A percentile compares a stretch with the other conserved stretches of the same genome.
phyloP scores from a whole-genome alignment of 2,329 filamentous ascomycete genomes.

The Fusarium armeniacum region DNA sequence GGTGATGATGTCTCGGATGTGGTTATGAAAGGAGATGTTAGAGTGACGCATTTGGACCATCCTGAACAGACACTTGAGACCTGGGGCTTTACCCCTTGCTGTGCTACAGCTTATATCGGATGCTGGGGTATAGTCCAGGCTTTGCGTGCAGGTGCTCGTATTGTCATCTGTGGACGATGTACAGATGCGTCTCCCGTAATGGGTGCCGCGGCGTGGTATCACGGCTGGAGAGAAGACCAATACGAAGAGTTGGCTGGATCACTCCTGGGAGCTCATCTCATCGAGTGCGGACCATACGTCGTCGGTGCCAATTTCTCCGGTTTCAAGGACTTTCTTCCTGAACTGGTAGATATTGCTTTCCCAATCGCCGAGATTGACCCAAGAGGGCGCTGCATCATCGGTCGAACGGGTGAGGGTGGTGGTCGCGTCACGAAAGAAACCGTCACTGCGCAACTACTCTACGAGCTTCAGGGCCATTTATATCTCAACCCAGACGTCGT shows the following conservation, averaged over 20 bases:
- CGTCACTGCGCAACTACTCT: constrained; percentile 58
- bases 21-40: constrained; percentile 32
- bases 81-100: constrained; percentile 50
- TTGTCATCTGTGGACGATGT: constrained; percentile 64
- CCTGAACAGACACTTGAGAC: constrained; percentile 49
- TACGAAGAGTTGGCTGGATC: constrained; percentile 65
- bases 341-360: constrained; percentile 53
- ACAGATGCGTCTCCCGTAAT: constrained; percentile 67
- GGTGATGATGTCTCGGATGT: constrained; percentile 57
- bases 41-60: constrained; percentile 51
- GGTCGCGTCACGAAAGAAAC: constrained; percentile 57
- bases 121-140: constrained; percentile 62
- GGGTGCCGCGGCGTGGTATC: constrained; percentile 69
- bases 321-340: constrained; percentile 53
- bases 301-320: constrained; percentile 69
- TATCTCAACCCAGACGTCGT: constrained; percentile 62
- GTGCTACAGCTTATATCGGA: constrained; percentile 63
- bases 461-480: constrained; percentile 61
- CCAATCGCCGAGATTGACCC: constrained; percentile 57
- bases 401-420: constrained; percentile 53
- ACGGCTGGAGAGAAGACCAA: constrained; percentile 63
- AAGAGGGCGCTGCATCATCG: constrained; percentile 54
- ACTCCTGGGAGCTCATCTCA: constrained; percentile 66
- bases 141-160: constrained; percentile 60
- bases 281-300: constrained; percentile 68